phyloP scores from a whole-genome alignment of 768 basidiomycete genomes.

The Lactarius trivialis region DNA sequence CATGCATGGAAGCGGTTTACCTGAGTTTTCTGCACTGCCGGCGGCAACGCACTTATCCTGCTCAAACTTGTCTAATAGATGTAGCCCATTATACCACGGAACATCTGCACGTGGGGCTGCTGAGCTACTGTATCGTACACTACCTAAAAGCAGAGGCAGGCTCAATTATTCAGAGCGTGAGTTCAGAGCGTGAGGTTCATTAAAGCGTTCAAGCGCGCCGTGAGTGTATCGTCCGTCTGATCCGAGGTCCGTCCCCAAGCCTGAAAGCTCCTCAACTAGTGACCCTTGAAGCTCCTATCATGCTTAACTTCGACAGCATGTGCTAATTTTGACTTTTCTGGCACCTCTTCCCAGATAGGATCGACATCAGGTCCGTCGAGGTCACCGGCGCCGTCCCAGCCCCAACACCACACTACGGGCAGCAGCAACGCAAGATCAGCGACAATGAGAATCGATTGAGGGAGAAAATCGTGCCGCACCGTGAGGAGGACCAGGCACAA shows the following conservation, averaged over 20 bases:
- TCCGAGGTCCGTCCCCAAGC: neutral
- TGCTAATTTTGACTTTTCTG: slow-evolving; percentile 49
- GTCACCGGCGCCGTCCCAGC: slow-evolving; percentile 98
- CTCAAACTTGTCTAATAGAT: neutral
- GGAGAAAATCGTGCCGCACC: slow-evolving; percentile 48
- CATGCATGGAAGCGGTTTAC: slow-evolving; percentile 73
- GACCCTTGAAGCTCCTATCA: slow-evolving; percentile 36
- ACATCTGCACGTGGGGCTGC: neutral
- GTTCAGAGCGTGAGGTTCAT: neutral
- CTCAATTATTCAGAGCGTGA: neutral
- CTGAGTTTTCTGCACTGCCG: neutral
- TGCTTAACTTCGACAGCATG: slow-evolving; percentile 70
- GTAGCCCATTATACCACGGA: neutral
- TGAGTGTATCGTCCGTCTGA: neutral
- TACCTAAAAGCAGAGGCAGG: neutral
- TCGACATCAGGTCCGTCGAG: slow-evolving; percentile 97
- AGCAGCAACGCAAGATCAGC: neutral
- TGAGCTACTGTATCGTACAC: slow-evolving; percentile 12
- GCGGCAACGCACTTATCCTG: neutral
- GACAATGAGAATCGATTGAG: neutral
- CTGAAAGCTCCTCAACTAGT: neutral
- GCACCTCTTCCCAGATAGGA: slow-evolving; percentile 90
- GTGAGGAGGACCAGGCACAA: slow-evolving; percentile 74
- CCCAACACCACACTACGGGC: slow-evolving; percentile 93
- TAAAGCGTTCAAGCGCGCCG: neutral